phyloP scores from a whole-genome alignment of 2,329 filamentous ascomycete species.

The Bipolaris sorokiniana region DNA sequence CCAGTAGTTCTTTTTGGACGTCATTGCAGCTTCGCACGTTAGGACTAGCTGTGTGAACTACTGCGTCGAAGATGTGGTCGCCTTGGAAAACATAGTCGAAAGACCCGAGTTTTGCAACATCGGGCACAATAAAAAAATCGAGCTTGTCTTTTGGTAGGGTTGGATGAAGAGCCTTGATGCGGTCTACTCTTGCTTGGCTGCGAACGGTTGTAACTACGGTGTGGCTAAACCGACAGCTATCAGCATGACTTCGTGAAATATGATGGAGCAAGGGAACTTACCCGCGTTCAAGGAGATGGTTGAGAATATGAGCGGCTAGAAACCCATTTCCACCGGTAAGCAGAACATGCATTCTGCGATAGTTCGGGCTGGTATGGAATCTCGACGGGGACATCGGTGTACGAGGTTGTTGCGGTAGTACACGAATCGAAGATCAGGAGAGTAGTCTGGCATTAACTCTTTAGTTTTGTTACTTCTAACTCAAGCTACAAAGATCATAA shows the following conservation, averaged over 20 bases:
- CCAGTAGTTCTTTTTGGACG: conserved; percentile 64
- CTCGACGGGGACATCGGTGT: not conserved
- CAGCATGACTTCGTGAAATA: not conserved
- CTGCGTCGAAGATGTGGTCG: conserved; percentile 68
- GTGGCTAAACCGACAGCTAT: conserved; percentile 49
- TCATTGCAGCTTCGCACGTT: conserved; percentile 61
- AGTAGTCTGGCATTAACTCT: not conserved
- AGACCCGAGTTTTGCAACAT: conserved; percentile 70
- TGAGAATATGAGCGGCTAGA: conserved; percentile 65
- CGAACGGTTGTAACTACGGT: conserved; percentile 65
- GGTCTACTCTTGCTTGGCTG: conserved; percentile 62
- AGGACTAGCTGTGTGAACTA: conserved; percentile 57
- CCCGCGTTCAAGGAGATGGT: conserved; percentile 57
- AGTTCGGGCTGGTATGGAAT: not conserved
- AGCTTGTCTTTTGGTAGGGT: conserved; percentile 59
- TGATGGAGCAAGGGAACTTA: not conserved
- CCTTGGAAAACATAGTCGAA: conserved; percentile 65
- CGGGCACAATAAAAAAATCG: conserved; percentile 69
- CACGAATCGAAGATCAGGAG: not conserved
- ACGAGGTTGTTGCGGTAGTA: not conserved
- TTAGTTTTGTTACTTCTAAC: not conserved
- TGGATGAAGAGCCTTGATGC: conserved; percentile 59
- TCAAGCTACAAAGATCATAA: too few relatives aligned
- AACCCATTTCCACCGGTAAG: conserved; percentile 62
- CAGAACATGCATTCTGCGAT: conserved; percentile 16